phyloP scores from a whole-genome alignment of 1,284 basidiomycete genomes.

The Phenoliferia sp. region DNA sequence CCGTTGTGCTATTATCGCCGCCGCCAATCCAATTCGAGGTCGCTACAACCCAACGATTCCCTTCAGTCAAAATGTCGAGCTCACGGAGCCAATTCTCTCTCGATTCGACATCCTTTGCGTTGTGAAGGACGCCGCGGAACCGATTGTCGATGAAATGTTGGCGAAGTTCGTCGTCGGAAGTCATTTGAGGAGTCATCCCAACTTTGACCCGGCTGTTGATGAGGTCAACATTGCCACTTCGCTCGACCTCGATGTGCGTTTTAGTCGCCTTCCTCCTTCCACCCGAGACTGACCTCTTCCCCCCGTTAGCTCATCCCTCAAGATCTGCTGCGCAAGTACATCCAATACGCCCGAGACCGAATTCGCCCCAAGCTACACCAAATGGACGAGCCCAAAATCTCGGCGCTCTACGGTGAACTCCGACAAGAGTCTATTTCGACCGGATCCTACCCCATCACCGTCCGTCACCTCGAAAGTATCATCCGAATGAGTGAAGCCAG shows the following conservation, averaged over 20 bases:
- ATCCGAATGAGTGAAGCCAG: conserved; percentile 98
- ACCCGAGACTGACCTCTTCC: neutral
- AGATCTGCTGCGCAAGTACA: conserved; percentile 95
- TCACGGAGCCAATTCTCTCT: conserved; percentile 98
- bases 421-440: conserved; percentile 93
- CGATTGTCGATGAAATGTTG: conserved; percentile 91
- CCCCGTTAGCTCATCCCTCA: conserved; percentile 80
- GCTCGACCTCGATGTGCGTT: conserved; percentile 82
- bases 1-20: conserved; percentile 93
- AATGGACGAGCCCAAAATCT: conserved; percentile 91
- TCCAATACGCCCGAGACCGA: conserved; percentile 96
- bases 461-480: conserved; percentile 97
- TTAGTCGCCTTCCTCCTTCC: neutral
- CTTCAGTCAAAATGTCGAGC: conserved; percentile 96
- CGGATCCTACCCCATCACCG: conserved; percentile 95
- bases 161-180: conserved; percentile 96
- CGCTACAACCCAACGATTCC: conserved; percentile 96
- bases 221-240: conserved; percentile 80
- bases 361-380: conserved; percentile 88
- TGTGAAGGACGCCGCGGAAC: conserved; percentile 95
- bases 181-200: conserved; percentile 89
- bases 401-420: conserved; percentile 92
- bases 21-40: conserved; percentile 94
- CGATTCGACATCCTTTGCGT: conserved; percentile 98
- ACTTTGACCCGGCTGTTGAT: conserved; percentile 79